phyloP scores from a whole-genome alignment of 768 basidiomycete genomes.

The Strobilomyces confusus region DNA sequence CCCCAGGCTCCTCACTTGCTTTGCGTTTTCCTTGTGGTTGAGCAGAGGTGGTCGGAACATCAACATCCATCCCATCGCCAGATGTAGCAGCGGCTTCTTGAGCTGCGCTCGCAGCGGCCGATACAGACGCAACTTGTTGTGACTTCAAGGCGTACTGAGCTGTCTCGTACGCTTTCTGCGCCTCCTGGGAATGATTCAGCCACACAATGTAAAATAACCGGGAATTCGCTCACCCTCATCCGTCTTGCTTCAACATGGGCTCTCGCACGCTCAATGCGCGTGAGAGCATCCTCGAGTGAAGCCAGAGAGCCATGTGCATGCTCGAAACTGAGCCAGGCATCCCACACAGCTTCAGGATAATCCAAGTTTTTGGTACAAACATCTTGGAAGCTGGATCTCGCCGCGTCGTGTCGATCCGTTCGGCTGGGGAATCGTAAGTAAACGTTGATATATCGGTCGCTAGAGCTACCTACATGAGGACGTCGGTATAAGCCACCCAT shows the following conservation, averaged over 20 bases:
- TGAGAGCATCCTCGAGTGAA: constrained; percentile 58
- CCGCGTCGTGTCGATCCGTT: constrained; percentile 50
- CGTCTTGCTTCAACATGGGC: constrained; percentile 58
- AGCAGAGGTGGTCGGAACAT: constrained; percentile 28
- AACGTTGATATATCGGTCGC: background rate
- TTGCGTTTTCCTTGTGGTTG: constrained; percentile 56
- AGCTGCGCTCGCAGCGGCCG: constrained; percentile 4
- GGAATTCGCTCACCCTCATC: constrained; percentile 47
- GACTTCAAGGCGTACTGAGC: constrained; percentile 43
- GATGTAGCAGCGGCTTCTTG: constrained; percentile 1
- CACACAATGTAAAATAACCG: background rate
- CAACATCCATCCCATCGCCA: constrained; percentile 40
- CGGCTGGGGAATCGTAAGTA: constrained; percentile 35
- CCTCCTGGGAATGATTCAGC: constrained; percentile 43
- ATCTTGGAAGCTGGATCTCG: constrained; percentile 63
- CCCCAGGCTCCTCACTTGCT: constrained; percentile 47
- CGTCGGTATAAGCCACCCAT: constrained; percentile 74
- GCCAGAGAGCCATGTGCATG: constrained; percentile 71
- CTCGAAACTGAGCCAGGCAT: constrained; percentile 88
- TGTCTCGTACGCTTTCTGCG: constrained; percentile 54
- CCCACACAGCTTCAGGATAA: constrained; percentile 95
- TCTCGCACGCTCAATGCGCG: constrained; percentile 63
- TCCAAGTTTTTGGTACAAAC: constrained; percentile 73
- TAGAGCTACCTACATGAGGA: constrained; percentile 54
- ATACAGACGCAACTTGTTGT: constrained; percentile 34